phyloP scores from a whole-genome alignment of 2,329 filamentous ascomycete species.

The Akanthomyces muscarius region DNA sequence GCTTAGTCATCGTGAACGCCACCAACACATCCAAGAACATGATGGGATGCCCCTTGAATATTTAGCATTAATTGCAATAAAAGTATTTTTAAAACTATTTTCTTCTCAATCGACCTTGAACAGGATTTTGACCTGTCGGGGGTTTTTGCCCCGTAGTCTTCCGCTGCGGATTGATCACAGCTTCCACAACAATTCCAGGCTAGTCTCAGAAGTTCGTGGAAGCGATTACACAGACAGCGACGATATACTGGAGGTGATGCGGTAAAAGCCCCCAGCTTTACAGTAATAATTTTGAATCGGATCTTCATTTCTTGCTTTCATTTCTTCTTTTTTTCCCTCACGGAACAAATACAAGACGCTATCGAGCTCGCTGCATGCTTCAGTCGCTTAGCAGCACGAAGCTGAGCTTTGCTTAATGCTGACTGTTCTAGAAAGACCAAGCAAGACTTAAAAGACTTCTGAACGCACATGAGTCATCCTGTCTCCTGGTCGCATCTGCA shows the following conservation, averaged over 20 bases:
- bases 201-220: neutral
- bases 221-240: neutral
- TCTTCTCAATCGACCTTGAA: no score
- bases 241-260: neutral
- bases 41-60: neutral
- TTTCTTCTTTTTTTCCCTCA: no score
- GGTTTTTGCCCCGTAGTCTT: no score
- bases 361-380: no score
- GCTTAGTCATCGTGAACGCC: constrained; percentile 15
- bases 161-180: neutral
- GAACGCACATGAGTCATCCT: neutral
- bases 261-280: no score
- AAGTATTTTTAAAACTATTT: neutral
- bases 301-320: no score
- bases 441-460: neutral
- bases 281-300: no score
- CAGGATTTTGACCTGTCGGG: no score
- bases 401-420: neutral
- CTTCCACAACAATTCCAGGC: neutral
- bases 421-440: no score
- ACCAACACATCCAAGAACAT: neutral
- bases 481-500: neutral
- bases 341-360: no score
- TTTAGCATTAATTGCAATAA: neutral
- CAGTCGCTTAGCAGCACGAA: neutral